Percentiles rank a stretch among this genome's conserved stretches.
Conservation (phyloP, 305 asterid genomes). For the Solanum hybrid region DNA sequence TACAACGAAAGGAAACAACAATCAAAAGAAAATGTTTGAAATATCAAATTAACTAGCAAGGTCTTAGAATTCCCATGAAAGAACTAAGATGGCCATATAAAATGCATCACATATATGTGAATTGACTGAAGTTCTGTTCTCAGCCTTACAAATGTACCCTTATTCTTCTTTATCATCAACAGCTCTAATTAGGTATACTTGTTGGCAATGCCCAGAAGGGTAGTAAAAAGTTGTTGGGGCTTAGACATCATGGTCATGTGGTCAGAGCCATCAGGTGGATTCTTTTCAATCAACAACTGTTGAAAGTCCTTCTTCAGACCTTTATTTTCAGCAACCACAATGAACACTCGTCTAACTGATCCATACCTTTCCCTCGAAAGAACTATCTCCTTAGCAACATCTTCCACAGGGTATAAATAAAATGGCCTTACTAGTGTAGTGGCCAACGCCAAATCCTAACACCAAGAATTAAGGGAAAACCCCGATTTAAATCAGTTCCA, state of each 20-base stretch:
- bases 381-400: background rate
- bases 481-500: background rate
- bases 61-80: too few relatives aligned
- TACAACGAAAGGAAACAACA: background rate
- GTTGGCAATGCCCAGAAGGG: slow-evolving; percentile 25
- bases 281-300: background rate
- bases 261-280: background rate
- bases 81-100: too few relatives aligned
- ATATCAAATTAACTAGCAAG: too few relatives aligned
- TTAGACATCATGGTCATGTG: slow-evolving; percentile 11
- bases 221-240: slow-evolving; percentile 22
- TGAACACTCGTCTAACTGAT: background rate
- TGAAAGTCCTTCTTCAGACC: background rate
- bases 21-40: background rate
- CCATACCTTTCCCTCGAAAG: background rate
- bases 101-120: too few relatives aligned
- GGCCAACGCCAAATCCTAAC: background rate
- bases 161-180: background rate
- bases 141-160: too few relatives aligned
- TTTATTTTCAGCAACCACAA: slow-evolving; percentile 11
- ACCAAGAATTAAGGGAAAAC: background rate
- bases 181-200: background rate
- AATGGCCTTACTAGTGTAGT: slow-evolving; percentile 26
- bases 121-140: background rate
- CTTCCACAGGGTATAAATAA: background rate